Evolutionary conservation across 169 alveolate species (phyloP).

Genomic region (Perkinsus marinus): DNA sequence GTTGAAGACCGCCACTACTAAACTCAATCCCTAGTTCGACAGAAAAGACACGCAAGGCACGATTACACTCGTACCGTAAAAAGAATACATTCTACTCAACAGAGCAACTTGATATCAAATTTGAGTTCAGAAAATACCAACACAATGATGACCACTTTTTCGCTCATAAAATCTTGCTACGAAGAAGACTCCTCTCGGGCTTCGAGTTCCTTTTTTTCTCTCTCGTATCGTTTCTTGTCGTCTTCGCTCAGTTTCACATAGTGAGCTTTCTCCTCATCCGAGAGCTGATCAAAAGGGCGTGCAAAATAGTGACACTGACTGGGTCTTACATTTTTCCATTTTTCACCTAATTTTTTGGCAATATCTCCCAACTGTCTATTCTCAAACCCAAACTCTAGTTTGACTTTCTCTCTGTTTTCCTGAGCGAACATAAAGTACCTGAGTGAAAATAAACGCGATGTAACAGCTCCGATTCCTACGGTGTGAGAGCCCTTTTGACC

Average conservation of each 20-base stretch:
- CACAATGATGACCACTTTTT: not conserved
- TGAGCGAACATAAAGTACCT: not conserved
- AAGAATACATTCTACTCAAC: not conserved
- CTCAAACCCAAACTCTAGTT: not conserved
- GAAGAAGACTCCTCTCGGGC: not conserved
- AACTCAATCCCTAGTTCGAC: no score
- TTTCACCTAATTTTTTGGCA: not conserved
- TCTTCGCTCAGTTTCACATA: not conserved
- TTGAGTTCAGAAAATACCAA: not conserved
- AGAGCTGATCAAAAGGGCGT: not conserved
- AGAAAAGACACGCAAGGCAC: no score
- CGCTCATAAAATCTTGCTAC: not conserved
- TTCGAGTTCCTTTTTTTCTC: not conserved
- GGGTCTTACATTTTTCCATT: not conserved
- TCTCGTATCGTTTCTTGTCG: not conserved
- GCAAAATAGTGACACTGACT: no score
- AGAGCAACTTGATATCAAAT: not conserved
- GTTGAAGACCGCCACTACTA: no score
- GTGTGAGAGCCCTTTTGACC: not conserved
- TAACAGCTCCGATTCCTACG: not conserved
- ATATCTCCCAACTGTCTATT: not conserved
- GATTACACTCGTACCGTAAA: no score
- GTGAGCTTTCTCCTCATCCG: not conserved
- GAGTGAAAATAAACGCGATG: not conserved
- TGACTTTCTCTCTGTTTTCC: not conserved